Base-by-base conservation (phyloP, 192 early-diverging fungal species). In the Coemansia sp. region DNA sequence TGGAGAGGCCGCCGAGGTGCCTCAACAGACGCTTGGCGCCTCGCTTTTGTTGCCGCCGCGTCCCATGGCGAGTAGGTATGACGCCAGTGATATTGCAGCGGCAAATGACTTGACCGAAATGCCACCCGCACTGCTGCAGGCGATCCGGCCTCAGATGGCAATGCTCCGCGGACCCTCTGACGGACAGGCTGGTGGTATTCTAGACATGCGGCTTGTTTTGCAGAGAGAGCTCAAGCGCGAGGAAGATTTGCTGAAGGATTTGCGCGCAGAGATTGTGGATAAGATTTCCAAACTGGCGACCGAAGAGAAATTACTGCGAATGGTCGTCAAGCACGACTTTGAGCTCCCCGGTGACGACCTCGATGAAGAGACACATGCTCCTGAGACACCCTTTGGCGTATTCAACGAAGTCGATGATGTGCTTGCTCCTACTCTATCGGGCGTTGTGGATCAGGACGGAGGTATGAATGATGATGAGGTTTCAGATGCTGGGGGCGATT, bases 171-270 rank as follows among this genome's bases (percentile, higher is more conserved):
- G 57, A 16, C 31, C 57, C 38, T 22, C 63, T 18, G 72, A 69
- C 22, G 61, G 16, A 5, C 72, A 68, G n/a, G 11, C 60, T 3
- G 55, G 64, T 10, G 43, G 52, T 6, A 60, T 69, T 61, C 46
- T 61, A 24, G 82, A 84, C 46, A 84, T 84, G 82, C 77, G 82
- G 2, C 39, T 84, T 10, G 82, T 76, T 10, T 47, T 84, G 44
- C 82, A 84, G 55, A 69, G 74, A 47, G 82, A 84, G 64, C 78
- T 84, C 24, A 67, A 68, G 53, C 67, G 72, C 29, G 82, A 84
- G 62, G 78, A 84, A 29, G 63, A 22, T 6, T 29, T 84, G 57
- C 64, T 84, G 12, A 84, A 84, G 69, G 76, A 76, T 49, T 44
- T 84, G 55, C 57, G 63, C 1, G 76, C 82, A 3, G 78, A 84